Percentiles rank a stretch among this genome's conserved stretches.
Evolutionary conservation across 2,329 filamentous ascomycete species (phyloP).

Genomic region (Cytospora piceae): DNA sequence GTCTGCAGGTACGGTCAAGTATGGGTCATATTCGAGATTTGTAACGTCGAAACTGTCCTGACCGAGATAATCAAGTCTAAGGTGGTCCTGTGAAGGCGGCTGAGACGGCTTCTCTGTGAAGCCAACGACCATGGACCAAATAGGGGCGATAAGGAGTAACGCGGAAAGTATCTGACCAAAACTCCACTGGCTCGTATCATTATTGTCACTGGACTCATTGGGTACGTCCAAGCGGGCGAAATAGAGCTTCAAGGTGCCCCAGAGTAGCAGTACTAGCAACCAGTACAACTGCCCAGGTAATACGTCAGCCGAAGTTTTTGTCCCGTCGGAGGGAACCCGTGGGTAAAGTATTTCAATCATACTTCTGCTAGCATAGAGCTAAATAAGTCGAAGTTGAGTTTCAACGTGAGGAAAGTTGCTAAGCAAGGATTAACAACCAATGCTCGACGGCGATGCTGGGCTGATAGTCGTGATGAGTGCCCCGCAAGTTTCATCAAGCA

Average conservation of each 20-base stretch:
- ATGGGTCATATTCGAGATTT: neutral
- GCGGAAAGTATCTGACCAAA: neutral
- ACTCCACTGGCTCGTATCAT: neutral
- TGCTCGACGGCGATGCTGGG: neutral
- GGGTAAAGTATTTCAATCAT: neutral
- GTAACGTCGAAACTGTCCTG: neutral
- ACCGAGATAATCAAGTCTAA: neutral
- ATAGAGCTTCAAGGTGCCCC: neutral
- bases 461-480: neutral
- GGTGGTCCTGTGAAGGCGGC: neutral
- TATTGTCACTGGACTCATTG: neutral
- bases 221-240: neutral
- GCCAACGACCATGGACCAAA: neutral
- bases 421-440: neutral
- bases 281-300: neutral
- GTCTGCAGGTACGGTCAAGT: neutral
- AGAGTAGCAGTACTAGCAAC: neutral
- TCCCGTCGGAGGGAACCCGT: neutral
- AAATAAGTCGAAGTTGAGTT: neutral
- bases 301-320: neutral
- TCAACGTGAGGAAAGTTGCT: neutral
- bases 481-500: neutral
- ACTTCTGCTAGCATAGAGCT: neutral
- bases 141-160: neutral
- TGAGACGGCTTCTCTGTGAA: neutral